Conservation (phyloP, 495 filamentous ascomycete species). For the Penicillium lividum region DNA sequence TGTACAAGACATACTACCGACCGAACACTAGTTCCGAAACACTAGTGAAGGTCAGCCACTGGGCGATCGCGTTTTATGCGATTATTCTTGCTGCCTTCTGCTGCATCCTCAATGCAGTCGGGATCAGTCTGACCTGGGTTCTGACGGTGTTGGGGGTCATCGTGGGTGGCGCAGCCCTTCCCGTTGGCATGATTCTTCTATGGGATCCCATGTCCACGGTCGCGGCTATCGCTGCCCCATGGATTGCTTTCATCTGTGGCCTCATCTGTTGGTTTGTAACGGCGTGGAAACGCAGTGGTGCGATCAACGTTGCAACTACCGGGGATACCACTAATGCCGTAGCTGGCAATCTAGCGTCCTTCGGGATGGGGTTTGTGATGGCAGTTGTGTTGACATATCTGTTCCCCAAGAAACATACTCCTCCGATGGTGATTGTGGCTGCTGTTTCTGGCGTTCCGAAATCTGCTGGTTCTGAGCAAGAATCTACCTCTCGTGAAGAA, state of each 20-base stretch:
- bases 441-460: background rate
- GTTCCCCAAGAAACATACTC: slow-evolving; percentile 7
- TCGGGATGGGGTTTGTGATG: slow-evolving; percentile 33
- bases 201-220: slow-evolving; percentile 41
- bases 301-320: slow-evolving; percentile 34
- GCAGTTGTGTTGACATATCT: slow-evolving; percentile 21
- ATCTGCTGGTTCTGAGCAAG: background rate
- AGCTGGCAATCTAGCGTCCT: slow-evolving; percentile 41
- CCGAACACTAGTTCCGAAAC: background rate
- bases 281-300: slow-evolving; percentile 30
- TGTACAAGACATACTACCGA: slow-evolving; percentile 35
- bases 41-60: slow-evolving; percentile 51
- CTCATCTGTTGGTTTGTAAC: slow-evolving; percentile 39
- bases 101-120: slow-evolving; percentile 44
- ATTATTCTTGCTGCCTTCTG: slow-evolving; percentile 46
- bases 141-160: slow-evolving; percentile 47
- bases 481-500: background rate
- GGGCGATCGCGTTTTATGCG: slow-evolving; percentile 47
- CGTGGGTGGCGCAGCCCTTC: slow-evolving; percentile 44
- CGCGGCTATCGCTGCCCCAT: slow-evolving; percentile 33
- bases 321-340: slow-evolving; percentile 41
- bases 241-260: slow-evolving; percentile 33
- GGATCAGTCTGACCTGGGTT: slow-evolving; percentile 41
- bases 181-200: slow-evolving; percentile 38
- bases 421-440: background rate